These are phyloP conservation scores for Sporothrix protearum DNA, from an alignment of 2,329 filamentous ascomycete species.

Conservation along the genomic window DNA sequence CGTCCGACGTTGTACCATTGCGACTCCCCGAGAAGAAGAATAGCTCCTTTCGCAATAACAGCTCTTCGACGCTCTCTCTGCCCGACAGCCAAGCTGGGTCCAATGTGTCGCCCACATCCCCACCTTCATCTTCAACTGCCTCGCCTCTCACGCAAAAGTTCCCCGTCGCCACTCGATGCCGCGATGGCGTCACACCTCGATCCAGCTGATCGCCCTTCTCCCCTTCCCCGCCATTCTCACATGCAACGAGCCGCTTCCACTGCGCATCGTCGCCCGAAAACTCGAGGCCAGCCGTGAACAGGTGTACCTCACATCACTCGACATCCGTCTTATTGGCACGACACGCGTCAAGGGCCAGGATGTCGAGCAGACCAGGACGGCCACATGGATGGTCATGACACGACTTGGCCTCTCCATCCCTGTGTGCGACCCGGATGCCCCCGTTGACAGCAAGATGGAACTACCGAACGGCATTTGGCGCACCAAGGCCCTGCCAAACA, in stretches of 20 bases:
- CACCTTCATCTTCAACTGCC: background rate
- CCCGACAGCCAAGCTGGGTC: slow-evolving; percentile 1
- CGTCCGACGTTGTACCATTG: slow-evolving; percentile 27
- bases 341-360: slow-evolving; percentile 79
- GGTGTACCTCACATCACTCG: slow-evolving; percentile 72
- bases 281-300: slow-evolving; percentile 64
- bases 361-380: slow-evolving; percentile 64
- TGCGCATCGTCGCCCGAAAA: slow-evolving; percentile 77
- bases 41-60: slow-evolving; percentile 28
- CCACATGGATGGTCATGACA: slow-evolving; percentile 72
- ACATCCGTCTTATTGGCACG: slow-evolving; percentile 75
- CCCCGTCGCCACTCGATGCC: slow-evolving; percentile 37
- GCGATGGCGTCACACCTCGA: slow-evolving; percentile 56
- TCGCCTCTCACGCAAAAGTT: slow-evolving; percentile 1
- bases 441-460: slow-evolving; percentile 64
- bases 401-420: slow-evolving; percentile 68
- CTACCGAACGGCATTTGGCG: slow-evolving; percentile 72
- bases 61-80: slow-evolving; percentile 46
- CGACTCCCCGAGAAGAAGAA: slow-evolving; percentile 49
- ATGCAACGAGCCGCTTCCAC: slow-evolving; percentile 78
- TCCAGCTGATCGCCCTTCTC: slow-evolving; percentile 73
- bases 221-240: slow-evolving; percentile 86
- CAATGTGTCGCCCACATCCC: background rate
- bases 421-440: slow-evolving; percentile 56
- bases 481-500: slow-evolving; percentile 69